Base-by-base conservation (phyloP, 768 basidiomycete genomes). In the Podaxis pistillaris region DNA sequence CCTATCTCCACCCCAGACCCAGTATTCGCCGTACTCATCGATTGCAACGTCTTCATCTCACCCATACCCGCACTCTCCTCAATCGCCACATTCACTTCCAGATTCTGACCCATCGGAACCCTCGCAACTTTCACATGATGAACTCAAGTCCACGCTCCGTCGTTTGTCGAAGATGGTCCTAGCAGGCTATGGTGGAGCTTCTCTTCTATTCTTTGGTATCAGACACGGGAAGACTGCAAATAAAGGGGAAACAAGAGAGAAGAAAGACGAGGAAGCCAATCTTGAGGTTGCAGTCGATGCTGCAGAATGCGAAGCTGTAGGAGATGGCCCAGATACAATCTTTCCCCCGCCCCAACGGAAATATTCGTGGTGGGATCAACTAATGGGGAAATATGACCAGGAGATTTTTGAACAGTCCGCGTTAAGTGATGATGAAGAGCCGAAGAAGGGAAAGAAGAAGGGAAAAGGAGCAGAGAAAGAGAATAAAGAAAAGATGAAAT, bases 351-450 rank as follows among this genome's bases (percentile, higher is more conserved):
- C 50, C 73, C 76, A 58, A 61, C 19, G 41, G 30, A 70, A 79
- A 54, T 91, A 87, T 68, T 90, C 90, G 0, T 93, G 91, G 91
- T 94, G 92, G 91, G 85, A 91, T 66, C 82, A 93, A 19, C 73
- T 94, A 4, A 75, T 91, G 37, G 93, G 92, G 5, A 87, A 84
- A 67, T 90, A 93, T 65, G 93, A 94, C 69, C 83, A 86, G 66
- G 90, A 93, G 68, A 93, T 94, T 36, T 91, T 94, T 69, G 85
- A 91, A 71, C 79, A 82, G 30, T 89, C 86, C 60, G 83, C 76
- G 12, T 76, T 75, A 24, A 67, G 69, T 38, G 66, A 71, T 37
- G 69, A 68, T 30, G 66, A 72, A 17, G 44, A 56, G 26, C 30
- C 4, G 33, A 57, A 33, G 47, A 56, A 51, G 33, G 61, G 52